Conservation (phyloP, 106 monocot genomes). For the Dioscorea zingiberensis region DNA sequence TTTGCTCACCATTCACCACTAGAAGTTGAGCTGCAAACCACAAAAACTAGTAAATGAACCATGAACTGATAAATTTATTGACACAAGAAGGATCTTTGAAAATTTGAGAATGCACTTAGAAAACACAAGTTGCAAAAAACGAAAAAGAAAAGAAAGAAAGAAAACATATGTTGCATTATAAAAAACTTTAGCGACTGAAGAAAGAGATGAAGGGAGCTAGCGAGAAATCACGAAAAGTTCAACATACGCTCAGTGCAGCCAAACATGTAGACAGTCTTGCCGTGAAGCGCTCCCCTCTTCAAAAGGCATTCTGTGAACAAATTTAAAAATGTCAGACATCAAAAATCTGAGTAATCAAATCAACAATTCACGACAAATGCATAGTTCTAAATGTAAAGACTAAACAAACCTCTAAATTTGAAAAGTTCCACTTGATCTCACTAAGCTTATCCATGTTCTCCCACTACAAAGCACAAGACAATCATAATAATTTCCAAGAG, state of each 20-base stretch:
- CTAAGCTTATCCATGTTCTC: constrained; percentile 84
- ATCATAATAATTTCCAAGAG: not conserved
- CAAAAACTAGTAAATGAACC: constrained; percentile 3
- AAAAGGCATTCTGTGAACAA: constrained; percentile 64
- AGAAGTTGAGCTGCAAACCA: constrained; percentile 79
- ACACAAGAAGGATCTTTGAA: too few species aligned
- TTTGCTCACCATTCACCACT: constrained; percentile 49
- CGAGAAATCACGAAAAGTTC: not conserved
- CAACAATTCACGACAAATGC: not conserved
- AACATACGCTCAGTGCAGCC: constrained; percentile 93
- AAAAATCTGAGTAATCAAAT: not conserved
- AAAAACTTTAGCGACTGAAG: too few species aligned
- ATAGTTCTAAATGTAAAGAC: not conserved
- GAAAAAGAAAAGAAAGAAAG: too few species aligned
- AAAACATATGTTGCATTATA: too few species aligned
- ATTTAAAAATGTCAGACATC: not conserved
- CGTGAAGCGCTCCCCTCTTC: constrained; percentile 69
- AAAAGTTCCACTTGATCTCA: constrained; percentile 80
- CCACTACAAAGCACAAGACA: constrained; percentile 49
- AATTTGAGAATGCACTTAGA: too few species aligned
- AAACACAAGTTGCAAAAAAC: too few species aligned
- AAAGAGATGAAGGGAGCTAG: too few species aligned
- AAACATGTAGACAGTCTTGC: constrained; percentile 80
- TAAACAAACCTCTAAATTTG: constrained; percentile 72
- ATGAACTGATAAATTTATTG: too few species aligned